Evolutionary conservation across 2,329 filamentous ascomycete species (phyloP), one percentile per base, ranked within the genome.

Genomic region (Pyrenochaeta sp.): DNA sequence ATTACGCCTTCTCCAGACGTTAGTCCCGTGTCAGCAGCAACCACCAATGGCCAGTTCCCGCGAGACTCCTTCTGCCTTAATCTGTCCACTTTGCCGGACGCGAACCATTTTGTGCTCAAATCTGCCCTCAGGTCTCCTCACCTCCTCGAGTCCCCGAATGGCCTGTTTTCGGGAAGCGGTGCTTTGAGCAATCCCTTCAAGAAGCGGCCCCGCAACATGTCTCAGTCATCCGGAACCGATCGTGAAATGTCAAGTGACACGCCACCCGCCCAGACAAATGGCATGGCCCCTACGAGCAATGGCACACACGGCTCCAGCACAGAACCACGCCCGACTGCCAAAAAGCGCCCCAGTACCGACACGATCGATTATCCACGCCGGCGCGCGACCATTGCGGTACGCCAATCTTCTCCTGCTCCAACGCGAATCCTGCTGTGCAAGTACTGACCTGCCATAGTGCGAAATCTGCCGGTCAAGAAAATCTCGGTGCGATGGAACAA

Each of bases 401-500:
- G 59, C 34, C 62, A 50, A 8, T 50, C 61, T 36, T 36, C 32
- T 32, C 9, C 40, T 7, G 8, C 24, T 19, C 5, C 12, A 22
- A 22, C 32, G 4, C 25, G 19, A 28, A 25, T 2, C 5, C 9
- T 30, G 28, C 28, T 30, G 12, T 43, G 22, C 40, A 39, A 30
- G 43, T 43, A 66, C 74, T 77, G 61, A 77, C 71, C 15, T 24
- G n/a, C 48, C 53, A 13, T 59, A 92, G 90, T 93, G 91, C 77
- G 90, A 93, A 73, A 90, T 93, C 56, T 93, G 91, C 72, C 89
- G 91, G 19, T 91, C 91, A 36, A 85, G 91, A 67, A 93, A 93
- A 73, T 92, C 90, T 58, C 85, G 90, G 61, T 93, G 91, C 76
- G 90, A 93, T 74, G 91, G 91, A 52, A 90, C 85, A 9, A 88